phyloP scores from a whole-genome alignment of 768 basidiomycete genomes.

The Kondoa subrosea region DNA sequence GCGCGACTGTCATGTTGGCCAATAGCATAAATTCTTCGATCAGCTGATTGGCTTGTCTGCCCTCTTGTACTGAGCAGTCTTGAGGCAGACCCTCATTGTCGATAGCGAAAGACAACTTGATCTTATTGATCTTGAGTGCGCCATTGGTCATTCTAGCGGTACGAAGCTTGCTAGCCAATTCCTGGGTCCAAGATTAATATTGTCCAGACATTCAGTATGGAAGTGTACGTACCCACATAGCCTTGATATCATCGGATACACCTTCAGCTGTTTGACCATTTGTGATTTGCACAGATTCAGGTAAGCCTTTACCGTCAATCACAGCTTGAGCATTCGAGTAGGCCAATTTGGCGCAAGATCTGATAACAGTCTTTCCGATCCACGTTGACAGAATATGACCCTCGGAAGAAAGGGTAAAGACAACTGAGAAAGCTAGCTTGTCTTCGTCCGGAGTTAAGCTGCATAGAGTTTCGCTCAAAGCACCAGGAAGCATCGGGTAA shows the following conservation, averaged over 20 bases:
- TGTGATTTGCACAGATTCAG: constrained; percentile 38
- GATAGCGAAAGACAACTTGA: constrained; percentile 56
- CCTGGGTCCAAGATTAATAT: constrained; percentile 24
- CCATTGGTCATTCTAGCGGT: constrained; percentile 61
- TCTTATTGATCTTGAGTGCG: constrained; percentile 52
- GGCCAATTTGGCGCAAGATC: constrained; percentile 72
- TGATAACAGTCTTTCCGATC: constrained; percentile 85
- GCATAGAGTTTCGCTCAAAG: constrained; percentile 82
- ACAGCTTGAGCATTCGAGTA: constrained; percentile 67
- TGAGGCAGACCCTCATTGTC: constrained; percentile 59
- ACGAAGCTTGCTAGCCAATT: constrained; percentile 55
- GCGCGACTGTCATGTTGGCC: constrained; percentile 74
- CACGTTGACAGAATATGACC: constrained; percentile 69
- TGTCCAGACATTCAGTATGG: not conserved
- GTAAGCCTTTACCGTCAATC: constrained; percentile 54
- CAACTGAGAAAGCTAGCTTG: constrained; percentile 71
- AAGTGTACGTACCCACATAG: not conserved
- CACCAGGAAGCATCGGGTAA: constrained; percentile 91
- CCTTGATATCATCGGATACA: constrained; percentile 58
- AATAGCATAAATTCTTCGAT: constrained; percentile 97
- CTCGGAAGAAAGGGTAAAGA: constrained; percentile 71
- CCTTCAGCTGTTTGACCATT: constrained; percentile 46
- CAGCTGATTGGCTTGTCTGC: constrained; percentile 55
- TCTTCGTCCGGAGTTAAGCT: constrained; percentile 76
- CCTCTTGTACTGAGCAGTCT: constrained; percentile 55